Evolutionary conservation across 192 early-diverging fungal genomes (phyloP).

Genomic region (Cetraspora pellucida): DNA sequence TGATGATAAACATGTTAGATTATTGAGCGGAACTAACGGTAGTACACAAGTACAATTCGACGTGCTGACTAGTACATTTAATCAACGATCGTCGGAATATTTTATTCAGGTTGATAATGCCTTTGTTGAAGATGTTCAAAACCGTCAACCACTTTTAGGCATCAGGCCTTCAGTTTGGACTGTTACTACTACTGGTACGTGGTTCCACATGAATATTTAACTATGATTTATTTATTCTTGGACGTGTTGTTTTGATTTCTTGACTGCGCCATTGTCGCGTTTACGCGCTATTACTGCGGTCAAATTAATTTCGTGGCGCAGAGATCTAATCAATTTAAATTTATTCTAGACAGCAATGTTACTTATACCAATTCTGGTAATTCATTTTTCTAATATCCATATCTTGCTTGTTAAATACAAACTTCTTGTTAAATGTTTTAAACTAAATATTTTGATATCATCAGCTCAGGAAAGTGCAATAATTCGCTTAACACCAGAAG

Average conservation of each 20-base stretch:
- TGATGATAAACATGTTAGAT: not conserved
- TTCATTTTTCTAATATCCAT: too few relatives aligned
- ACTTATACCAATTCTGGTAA: not conserved
- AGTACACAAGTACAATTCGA: not conserved
- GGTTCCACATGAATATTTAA: not conserved
- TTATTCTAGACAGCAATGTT: too few relatives aligned
- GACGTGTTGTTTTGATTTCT: not conserved
- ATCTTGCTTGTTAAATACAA: too few relatives aligned
- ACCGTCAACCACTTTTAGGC: not conserved
- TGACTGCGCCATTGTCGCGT: not conserved
- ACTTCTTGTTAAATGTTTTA: too few relatives aligned
- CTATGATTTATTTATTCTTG: too few relatives aligned
- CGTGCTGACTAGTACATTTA: conserved; percentile 1
- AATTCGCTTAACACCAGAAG: not conserved
- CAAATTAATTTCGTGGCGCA: too few relatives aligned
- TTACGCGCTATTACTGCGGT: not conserved
- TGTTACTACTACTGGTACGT: not conserved
- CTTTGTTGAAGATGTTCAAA: not conserved
- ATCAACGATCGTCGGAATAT: not conserved
- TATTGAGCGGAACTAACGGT: not conserved
- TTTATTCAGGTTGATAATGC: conserved; percentile 6
- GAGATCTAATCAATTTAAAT: not conserved
- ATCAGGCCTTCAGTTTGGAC: not conserved
- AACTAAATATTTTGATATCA: not conserved
- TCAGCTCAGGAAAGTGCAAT: not conserved